These are phyloP conservation scores for Ceratocystis colombiana DNA, from an alignment of 2,329 filamentous ascomycete genomes.

Conservation along the genomic window DNA sequence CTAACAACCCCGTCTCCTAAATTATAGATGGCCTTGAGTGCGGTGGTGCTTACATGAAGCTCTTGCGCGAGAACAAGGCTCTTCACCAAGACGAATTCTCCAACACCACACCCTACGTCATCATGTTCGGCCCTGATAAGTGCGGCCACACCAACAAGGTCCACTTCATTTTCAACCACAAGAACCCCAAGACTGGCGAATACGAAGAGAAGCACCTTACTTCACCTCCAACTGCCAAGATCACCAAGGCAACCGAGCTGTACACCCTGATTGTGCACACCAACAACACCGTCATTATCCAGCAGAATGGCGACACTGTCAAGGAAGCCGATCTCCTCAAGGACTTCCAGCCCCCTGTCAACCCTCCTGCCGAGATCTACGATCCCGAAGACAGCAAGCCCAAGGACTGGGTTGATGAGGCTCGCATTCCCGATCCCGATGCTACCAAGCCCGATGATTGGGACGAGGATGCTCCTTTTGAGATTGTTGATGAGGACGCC, in stretches of 20 bases:
- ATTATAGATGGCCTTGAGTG: slow-evolving; percentile 78
- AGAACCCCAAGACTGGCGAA: slow-evolving; percentile 99
- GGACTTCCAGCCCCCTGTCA: slow-evolving; percentile 87
- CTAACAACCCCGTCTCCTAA: background rate
- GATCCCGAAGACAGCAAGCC: slow-evolving; percentile 91
- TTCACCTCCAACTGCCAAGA: slow-evolving; percentile 71
- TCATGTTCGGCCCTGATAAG: slow-evolving; percentile 99
- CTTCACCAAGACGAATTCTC: slow-evolving; percentile 97
- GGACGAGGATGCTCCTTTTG: slow-evolving; percentile 96
- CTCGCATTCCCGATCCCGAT: slow-evolving; percentile 81
- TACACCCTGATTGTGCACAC: slow-evolving; percentile 96
- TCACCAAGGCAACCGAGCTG: slow-evolving; percentile 83
- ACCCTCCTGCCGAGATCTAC: slow-evolving; percentile 89
- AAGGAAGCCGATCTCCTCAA: slow-evolving; percentile 88
- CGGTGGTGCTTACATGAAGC: slow-evolving; percentile 98
- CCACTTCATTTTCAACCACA: slow-evolving; percentile 98
- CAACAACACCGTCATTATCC: slow-evolving; percentile 89
- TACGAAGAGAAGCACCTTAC: slow-evolving; percentile 99
- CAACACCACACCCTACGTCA: slow-evolving; percentile 93
- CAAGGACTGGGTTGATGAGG: slow-evolving; percentile 87
- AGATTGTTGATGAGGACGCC: slow-evolving; percentile 90
- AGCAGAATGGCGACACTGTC: slow-evolving; percentile 78
- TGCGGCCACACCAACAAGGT: slow-evolving; percentile 99
- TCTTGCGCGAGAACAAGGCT: slow-evolving; percentile 93
- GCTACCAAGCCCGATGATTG: slow-evolving; percentile 96